Percentiles rank a stretch among this genome's conserved stretches.
Conservation (phyloP, 306 rosid species). For the Prunus dulcis region DNA sequence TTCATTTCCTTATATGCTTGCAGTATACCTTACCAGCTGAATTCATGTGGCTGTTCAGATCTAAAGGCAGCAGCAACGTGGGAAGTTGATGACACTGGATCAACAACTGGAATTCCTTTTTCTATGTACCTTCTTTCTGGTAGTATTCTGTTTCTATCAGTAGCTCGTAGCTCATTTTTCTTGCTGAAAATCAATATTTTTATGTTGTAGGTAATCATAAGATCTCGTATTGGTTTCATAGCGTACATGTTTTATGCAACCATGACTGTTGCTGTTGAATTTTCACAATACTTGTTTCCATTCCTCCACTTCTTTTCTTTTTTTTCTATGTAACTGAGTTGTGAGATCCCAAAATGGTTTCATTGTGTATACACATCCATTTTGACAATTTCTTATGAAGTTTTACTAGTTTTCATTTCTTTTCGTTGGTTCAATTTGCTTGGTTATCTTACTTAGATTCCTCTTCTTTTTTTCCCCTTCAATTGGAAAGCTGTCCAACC, state of each 20-base stretch:
- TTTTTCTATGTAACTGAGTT: background rate
- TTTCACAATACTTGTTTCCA: background rate
- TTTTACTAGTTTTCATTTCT: constrained; percentile 5
- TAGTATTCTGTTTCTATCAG: constrained; percentile 23
- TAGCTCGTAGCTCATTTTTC: background rate
- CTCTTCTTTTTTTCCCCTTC: constrained; percentile 16
- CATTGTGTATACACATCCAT: background rate
- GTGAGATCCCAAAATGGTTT: too few relatives aligned
- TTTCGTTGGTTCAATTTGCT: constrained; percentile 13
- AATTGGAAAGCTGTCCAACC: constrained; percentile 58
- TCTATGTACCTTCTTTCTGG: constrained; percentile 95
- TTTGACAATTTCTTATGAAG: background rate
- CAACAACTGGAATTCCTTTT: constrained; percentile 56
- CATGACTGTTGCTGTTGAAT: background rate
- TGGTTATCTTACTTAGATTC: constrained; percentile 16
- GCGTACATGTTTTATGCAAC: background rate
- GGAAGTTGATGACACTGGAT: constrained; percentile 92
- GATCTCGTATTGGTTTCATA: background rate
- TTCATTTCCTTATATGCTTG: background rate
- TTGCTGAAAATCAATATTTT: constrained; percentile 1
- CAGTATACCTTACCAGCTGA: constrained; percentile 12
- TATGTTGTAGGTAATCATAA: background rate
- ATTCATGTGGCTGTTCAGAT: constrained; percentile 46
- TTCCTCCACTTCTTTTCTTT: background rate
- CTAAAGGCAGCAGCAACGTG: constrained; percentile 81